Evolutionary conservation across 2,329 filamentous ascomycete species (phyloP).

Genomic region (Ophiostoma sp.): DNA sequence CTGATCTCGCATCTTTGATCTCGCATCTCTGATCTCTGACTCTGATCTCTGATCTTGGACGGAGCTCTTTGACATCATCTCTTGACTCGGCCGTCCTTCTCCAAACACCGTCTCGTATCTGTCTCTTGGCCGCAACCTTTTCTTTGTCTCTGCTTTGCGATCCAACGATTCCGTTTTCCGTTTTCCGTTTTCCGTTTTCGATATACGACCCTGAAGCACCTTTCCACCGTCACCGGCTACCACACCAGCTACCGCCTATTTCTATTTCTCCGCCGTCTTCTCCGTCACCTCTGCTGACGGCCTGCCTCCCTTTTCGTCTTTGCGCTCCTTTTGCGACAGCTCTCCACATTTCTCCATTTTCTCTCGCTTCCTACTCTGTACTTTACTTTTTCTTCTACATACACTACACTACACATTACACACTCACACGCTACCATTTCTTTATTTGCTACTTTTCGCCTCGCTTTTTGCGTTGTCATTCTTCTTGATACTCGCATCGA

Average conservation of each 20-base stretch:
- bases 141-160: constrained; percentile 8
- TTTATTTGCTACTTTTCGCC: neutral
- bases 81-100: neutral
- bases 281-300: neutral
- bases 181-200: constrained; percentile 1
- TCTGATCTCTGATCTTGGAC: no score
- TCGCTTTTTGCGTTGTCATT: neutral
- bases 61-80: neutral
- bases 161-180: neutral
- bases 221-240: neutral
- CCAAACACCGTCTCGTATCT: neutral
- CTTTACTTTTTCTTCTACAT: neutral
- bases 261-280: neutral
- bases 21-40: no score
- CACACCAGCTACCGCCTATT: no score
- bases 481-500: neutral
- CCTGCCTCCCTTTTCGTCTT: neutral
- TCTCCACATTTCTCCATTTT: constrained; percentile 16
- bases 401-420: neutral
- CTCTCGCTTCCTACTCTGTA: neutral
- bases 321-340: constrained; percentile 14
- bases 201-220: neutral
- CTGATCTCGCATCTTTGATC: no score
- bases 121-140: neutral
- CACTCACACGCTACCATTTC: neutral